Conservation (phyloP, 495 filamentous ascomycete species). For the Penicillium cataractarum region DNA sequence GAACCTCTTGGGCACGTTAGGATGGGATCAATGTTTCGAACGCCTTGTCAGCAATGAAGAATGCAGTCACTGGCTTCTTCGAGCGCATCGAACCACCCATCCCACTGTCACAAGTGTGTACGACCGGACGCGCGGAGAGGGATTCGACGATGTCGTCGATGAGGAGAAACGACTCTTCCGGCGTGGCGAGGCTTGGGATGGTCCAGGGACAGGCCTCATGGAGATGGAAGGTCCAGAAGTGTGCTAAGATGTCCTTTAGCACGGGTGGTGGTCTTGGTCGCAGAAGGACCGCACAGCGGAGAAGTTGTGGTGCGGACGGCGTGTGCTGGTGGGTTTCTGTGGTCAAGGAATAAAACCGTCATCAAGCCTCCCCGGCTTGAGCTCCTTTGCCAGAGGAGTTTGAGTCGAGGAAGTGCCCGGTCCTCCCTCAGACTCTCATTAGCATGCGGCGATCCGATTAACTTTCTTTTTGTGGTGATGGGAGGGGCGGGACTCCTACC, state of each 20-base stretch:
- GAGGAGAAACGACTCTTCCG: constrained; percentile 33
- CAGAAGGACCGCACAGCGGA: neutral
- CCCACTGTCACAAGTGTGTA: constrained; percentile 27
- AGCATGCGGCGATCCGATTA: neutral
- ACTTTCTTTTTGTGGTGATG: neutral
- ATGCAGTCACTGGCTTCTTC: constrained; percentile 42
- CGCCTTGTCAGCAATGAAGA: constrained; percentile 31
- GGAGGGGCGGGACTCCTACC: constrained; percentile 1
- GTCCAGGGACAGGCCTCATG: constrained; percentile 33
- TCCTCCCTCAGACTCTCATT: neutral
- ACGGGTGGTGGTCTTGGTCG: neutral
- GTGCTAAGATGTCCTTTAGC: neutral
- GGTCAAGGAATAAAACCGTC: neutral
- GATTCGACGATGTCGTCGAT: constrained; percentile 28
- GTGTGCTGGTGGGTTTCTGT: neutral
- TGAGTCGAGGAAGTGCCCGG: neutral
- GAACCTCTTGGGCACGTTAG: constrained; percentile 15
- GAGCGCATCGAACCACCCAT: constrained; percentile 44
- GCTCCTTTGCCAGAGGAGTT: neutral
- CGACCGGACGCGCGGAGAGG: constrained; percentile 38
- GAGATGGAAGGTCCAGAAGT: constrained; percentile 32
- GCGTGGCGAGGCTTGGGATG: constrained; percentile 45
- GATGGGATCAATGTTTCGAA: constrained; percentile 13
- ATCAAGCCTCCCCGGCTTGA: neutral
- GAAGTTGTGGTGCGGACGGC: neutral